Evolutionary conservation across 2,329 filamentous ascomycete species (phyloP), one percentile per base, ranked within the genome.

Genomic region (Fusarium dimerum): DNA sequence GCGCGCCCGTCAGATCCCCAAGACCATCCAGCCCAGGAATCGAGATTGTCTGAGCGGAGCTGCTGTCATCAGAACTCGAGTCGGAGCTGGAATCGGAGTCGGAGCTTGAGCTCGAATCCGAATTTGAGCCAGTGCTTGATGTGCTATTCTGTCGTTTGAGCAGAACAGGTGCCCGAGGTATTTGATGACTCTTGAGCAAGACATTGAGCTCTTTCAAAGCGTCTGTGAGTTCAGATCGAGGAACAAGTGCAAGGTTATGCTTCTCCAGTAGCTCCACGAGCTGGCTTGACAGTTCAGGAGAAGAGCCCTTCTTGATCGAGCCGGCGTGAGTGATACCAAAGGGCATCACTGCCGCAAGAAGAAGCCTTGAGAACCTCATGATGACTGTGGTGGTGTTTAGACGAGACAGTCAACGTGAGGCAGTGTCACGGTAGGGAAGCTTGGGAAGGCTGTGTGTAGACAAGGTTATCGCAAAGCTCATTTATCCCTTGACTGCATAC

Each of bases 221-320:
- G 40, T 77, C 74, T n/a, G 74, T 75, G 48, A 77, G 71, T 49
- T 77, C 74, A 43, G 72, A 74, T n/a, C 73, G 68, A 34, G 75
- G 75, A 8, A 77, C 75, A 45, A 77, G 61, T 29, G 71, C 75
- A 32, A 77, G 65, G 48, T 76, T 75, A 60, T 77, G 73, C 60
- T 70, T 77, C 41, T 70, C 71, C 40, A 78, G 62, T 42, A 74
- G 60, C 42, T 72, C 72, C 18, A 74, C 73, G 18, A 77, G 70
- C 16, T 74, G 67, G 12, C 20, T 26, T 26, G 20, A 26, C 20
- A 72, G 49, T 46, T 74, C 73, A 18, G 67, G 65, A 8, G 62
- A 52, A 15, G 67, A 68, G 15, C 57, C 54, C 2, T 64, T 61
- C 20, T 51, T 45, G 18, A 57, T 57, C 3, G 32, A 41, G 29